These are phyloP conservation scores for Quercus wislizeni DNA, from an alignment of 306 rosid genomes.

Conservation along the genomic window DNA sequence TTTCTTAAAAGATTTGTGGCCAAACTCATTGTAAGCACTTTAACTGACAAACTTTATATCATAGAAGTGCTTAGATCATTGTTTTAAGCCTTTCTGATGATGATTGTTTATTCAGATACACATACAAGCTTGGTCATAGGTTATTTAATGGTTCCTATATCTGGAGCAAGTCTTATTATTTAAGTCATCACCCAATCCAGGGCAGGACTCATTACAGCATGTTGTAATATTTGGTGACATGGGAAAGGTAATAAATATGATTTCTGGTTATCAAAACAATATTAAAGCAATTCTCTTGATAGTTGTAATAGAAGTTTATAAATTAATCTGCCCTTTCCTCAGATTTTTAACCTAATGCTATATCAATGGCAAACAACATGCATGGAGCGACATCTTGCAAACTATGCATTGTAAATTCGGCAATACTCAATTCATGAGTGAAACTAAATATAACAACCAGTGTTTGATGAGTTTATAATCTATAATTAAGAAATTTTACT, in stretches of 20 bases:
- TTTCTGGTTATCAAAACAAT: background rate
- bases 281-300: background rate
- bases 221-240: constrained; percentile 52
- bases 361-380: no score
- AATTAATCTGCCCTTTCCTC: no score
- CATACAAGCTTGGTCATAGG: constrained; percentile 30
- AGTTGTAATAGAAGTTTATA: no score
- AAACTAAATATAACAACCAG: background rate
- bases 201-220: constrained; percentile 48
- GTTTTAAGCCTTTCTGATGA: background rate
- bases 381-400: no score
- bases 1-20: constrained; percentile 43
- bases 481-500: background rate
- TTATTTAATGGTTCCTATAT: constrained; percentile 5
- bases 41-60: background rate
- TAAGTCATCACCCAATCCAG: constrained; percentile 54
- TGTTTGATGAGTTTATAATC: background rate
- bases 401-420: background rate
- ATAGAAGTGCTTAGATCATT: background rate
- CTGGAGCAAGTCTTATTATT: constrained; percentile 37
- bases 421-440: background rate
- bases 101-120: constrained; percentile 22
- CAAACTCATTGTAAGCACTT: constrained; percentile 33
- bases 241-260: constrained; percentile 42
- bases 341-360: no score